These are phyloP conservation scores for Litsea cubeba DNA, from an alignment of 164 flowering plant genomes.

Conservation along the genomic window DNA sequence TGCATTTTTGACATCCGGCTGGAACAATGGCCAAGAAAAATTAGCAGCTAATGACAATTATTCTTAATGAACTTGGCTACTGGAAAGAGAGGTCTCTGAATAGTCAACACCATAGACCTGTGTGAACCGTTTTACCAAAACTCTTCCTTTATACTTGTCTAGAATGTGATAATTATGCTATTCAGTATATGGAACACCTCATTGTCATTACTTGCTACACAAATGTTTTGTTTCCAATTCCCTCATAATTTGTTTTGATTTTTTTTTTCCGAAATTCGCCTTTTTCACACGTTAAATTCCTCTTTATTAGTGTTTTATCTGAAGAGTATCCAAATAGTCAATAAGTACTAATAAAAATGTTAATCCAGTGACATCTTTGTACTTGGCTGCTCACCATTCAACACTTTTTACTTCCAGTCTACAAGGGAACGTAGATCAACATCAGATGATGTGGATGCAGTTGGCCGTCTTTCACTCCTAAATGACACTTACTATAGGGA, in stretches of 20 bases:
- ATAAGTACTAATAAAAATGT: too few species aligned
- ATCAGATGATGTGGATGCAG: slow-evolving; percentile 96
- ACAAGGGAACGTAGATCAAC: slow-evolving; percentile 50
- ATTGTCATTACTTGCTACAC: too few species aligned
- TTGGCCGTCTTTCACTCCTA: slow-evolving; percentile 65
- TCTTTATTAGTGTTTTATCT: background rate
- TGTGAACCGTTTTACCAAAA: too few species aligned
- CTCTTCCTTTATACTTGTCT: too few species aligned
- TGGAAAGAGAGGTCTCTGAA: too few species aligned
- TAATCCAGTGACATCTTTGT: background rate
- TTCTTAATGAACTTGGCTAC: too few species aligned
- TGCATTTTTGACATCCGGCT: too few species aligned
- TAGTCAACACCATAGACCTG: too few species aligned
- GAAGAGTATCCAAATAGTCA: background rate
- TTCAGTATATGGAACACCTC: too few species aligned
- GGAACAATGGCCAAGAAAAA: too few species aligned
- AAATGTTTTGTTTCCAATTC: background rate
- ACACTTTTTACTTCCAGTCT: slow-evolving; percentile 42
- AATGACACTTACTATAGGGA: slow-evolving; percentile 66
- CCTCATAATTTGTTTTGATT: background rate
- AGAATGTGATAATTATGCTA: too few species aligned
- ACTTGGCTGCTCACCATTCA: slow-evolving; percentile 11
- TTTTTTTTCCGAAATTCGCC: background rate
- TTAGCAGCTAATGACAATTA: too few species aligned
- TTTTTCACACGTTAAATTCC: background rate